These are phyloP conservation scores for Sphagnum fallax DNA, from an alignment of 228 moss, liverwort and hornwort genomes.

Conservation along the genomic window DNA sequence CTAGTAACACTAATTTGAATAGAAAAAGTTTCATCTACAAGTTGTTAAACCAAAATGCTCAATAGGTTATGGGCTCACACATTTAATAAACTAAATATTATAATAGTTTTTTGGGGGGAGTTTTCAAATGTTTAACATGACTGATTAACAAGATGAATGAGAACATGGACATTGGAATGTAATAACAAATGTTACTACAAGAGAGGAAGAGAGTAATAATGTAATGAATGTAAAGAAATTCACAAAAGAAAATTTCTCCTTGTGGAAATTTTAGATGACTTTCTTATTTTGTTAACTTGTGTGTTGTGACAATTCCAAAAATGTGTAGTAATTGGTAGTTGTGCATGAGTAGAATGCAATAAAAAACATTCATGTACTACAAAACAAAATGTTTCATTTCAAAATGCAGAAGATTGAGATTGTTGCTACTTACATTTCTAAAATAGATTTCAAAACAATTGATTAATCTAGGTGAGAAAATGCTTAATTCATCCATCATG, in stretches of 20 bases:
- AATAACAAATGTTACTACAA: too few species aligned
- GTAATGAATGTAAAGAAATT: background rate
- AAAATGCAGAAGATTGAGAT: background rate
- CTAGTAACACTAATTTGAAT: too few species aligned
- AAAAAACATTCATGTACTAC: background rate
- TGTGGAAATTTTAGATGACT: background rate
- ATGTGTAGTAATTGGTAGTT: background rate
- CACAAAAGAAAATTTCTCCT: background rate
- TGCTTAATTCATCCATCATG: background rate
- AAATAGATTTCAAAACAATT: background rate
- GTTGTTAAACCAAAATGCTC: too few species aligned
- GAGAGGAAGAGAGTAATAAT: background rate
- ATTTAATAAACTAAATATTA: too few species aligned
- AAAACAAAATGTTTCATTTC: background rate
- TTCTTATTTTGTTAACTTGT: background rate
- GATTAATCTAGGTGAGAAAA: background rate
- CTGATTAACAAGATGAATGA: too few species aligned
- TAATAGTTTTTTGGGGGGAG: too few species aligned
- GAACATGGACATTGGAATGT: too few species aligned
- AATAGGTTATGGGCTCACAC: too few species aligned
- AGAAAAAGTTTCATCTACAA: too few species aligned
- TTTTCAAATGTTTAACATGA: too few species aligned
- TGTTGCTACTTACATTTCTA: background rate
- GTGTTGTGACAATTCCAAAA: background rate
- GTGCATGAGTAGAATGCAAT: background rate